Evolutionary conservation across 495 filamentous ascomycete species (phyloP).

Genomic region (Thermochaetoides thermophila): DNA sequence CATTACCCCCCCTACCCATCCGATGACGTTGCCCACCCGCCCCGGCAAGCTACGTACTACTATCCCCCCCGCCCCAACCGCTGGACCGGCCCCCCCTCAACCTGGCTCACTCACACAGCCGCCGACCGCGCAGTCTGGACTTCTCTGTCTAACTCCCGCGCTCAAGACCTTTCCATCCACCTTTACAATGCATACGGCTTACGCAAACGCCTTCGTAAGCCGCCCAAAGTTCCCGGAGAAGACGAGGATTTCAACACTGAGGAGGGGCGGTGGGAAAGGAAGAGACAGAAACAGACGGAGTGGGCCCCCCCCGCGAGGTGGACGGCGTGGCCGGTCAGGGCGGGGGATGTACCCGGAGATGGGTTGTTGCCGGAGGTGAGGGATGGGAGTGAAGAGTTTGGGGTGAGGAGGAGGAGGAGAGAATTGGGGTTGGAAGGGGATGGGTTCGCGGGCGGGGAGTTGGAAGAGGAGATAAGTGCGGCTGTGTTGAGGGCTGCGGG

Average conservation of each 20-base stretch:
- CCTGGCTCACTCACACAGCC: constrained; percentile 45
- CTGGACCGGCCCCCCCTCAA: constrained; percentile 39
- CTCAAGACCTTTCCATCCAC: constrained; percentile 55
- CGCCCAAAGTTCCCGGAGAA: constrained; percentile 4
- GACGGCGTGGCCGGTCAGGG: constrained; percentile 66
- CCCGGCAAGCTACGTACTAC: background rate
- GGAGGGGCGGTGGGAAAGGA: constrained; percentile 7
- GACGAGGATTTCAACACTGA: background rate
- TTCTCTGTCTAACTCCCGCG: constrained; percentile 39
- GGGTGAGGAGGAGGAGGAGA: too few species aligned
- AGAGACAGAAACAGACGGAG: constrained; percentile 3
- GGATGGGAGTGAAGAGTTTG: too few species aligned
- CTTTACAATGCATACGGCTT: constrained; percentile 59
- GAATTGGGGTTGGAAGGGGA: constrained; percentile 31
- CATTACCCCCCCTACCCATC: too few species aligned
- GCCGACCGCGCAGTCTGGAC: constrained; percentile 42
- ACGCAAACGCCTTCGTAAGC: constrained; percentile 29
- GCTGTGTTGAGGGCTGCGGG: constrained; percentile 47
- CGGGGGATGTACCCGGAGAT: constrained; percentile 42
- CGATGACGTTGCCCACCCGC: too few species aligned
- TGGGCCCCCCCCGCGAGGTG: constrained; percentile 37
- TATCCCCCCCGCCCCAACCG: constrained; percentile 26
- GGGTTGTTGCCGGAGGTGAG: constrained; percentile 20
- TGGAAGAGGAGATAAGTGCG: constrained; percentile 55
- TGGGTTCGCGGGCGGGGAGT: constrained; percentile 35